phyloP scores from a whole-genome alignment of 495 filamentous ascomycete genomes.

The Daldinia childiae region DNA sequence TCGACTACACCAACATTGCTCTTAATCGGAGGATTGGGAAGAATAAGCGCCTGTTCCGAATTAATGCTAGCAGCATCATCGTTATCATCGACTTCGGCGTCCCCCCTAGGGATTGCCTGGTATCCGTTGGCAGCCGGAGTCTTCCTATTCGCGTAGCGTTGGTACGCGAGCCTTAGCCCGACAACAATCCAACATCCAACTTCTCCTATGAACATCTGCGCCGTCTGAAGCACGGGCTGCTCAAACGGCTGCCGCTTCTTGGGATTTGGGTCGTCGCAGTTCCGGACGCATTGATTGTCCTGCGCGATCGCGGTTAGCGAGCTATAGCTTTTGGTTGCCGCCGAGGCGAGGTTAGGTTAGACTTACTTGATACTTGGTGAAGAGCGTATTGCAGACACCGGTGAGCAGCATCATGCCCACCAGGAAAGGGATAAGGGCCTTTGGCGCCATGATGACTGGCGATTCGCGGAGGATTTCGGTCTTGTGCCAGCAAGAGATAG shows the following conservation, averaged over 20 bases:
- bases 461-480: constrained; percentile 9
- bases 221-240: constrained; percentile 95
- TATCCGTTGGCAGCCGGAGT: constrained; percentile 67
- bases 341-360: not conserved
- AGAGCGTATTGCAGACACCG: constrained; percentile 94
- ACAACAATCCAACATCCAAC: constrained; percentile 93
- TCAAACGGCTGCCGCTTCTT: constrained; percentile 76
- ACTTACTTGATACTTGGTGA: constrained; percentile 92
- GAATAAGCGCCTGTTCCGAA: constrained; percentile 55
- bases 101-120: constrained; percentile 61
- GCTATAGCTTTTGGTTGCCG: not conserved
- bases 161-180: constrained; percentile 68
- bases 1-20: constrained; percentile 50
- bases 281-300: constrained; percentile 95
- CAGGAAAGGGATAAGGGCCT: constrained; percentile 77
- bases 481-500: constrained; percentile 25
- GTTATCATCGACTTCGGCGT: constrained; percentile 53
- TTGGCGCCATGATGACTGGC: constrained; percentile 52
- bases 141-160: constrained; percentile 60
- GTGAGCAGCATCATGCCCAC: constrained; percentile 90
- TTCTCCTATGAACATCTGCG: constrained; percentile 94
- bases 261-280: constrained; percentile 83
- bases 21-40: constrained; percentile 52
- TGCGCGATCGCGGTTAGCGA: constrained; percentile 46
- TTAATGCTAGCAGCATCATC: constrained; percentile 58